phyloP scores from a whole-genome alignment of 768 basidiomycete genomes.

The Serendipita sp. region DNA sequence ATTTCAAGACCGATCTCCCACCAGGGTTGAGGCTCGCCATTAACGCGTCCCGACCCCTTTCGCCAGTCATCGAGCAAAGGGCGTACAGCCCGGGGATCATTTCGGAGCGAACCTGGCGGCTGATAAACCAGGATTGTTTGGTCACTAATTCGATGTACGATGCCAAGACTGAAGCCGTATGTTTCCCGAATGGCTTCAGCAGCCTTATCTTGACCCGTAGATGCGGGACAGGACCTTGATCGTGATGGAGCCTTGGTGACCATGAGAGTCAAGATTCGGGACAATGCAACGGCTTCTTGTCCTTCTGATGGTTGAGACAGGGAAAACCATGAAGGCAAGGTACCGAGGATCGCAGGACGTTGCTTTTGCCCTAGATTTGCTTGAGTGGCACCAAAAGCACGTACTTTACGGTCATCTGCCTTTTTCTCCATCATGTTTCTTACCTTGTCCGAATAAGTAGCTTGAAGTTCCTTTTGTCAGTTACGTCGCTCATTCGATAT shows the following conservation, averaged over 20 bases:
- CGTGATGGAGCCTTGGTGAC: conserved; percentile 43
- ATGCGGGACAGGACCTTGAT: not conserved
- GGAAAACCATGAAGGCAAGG: conserved; percentile 53
- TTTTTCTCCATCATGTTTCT: too few species aligned
- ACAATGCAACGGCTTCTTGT: conserved; percentile 46
- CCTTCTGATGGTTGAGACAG: conserved; percentile 35
- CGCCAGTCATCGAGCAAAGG: conserved; percentile 68
- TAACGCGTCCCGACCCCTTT: conserved; percentile 64
- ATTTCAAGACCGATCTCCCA: conserved; percentile 57
- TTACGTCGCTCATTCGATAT: too few species aligned
- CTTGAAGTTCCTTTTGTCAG: too few species aligned
- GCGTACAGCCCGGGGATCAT: conserved; percentile 68
- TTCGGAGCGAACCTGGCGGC: conserved; percentile 46
- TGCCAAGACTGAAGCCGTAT: conserved; percentile 60
- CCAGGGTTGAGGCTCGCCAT: conserved; percentile 52
- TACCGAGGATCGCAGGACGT: conserved; percentile 41
- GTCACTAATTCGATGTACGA: conserved; percentile 68
- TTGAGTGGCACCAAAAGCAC: conserved; percentile 39
- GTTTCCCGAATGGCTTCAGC: conserved; percentile 69
- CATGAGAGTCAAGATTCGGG: conserved; percentile 55
- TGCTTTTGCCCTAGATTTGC: conserved; percentile 62
- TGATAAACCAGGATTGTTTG: conserved; percentile 52
- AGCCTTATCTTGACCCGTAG: conserved; percentile 34
- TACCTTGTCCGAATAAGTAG: too few species aligned
- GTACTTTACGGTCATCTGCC: too few species aligned